Evolutionary conservation across 148 eudicot genomes (phyloP), one percentile per base, ranked within the genome.

Genomic region (Linanthus parryae): DNA sequence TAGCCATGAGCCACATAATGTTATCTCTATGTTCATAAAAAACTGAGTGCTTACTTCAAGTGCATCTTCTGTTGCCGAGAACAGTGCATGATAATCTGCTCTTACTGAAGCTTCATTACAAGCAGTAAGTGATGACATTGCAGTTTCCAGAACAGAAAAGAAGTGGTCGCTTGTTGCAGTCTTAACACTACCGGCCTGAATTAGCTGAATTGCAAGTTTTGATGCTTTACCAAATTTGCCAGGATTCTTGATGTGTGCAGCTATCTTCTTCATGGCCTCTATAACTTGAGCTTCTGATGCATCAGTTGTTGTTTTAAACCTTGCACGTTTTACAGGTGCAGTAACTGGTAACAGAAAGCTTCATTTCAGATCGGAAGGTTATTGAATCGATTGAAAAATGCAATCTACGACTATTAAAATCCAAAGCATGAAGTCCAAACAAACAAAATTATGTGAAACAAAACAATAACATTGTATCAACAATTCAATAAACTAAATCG

Each of bases 201-300:
- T 82, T 45, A 92, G 67, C 61, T 92, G 98, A 69, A 87, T 62
- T 31, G 83, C 96, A 63, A 92, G 79, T 70, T 87, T 92, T 20
- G 98, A 92, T 14, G 98, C 98, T 73, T 87, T 92, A 34, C 65
- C 66, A 46, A 87, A 77, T 54, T 87, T 92, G 14, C 73, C 50
- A 5, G 77, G 67, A 54, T 75, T 87, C 48, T 71, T 76, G 44
- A 92, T 87, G 66, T 92, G 96, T 10, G 88, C 87, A 22, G 94
- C 73, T 68, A 92, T 84, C 73, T 84, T 92, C 70, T 73, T 67
- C 98, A 92, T 92, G 44, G 98, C 98, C 54, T 83, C 96, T 41
- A 79, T 80, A 41, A 88, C 77, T 69, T 92, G 89, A 8, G 70
- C 48, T 18, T 73, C 78, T 8, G 98, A 84, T 39, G 96, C 83